phyloP scores from a whole-genome alignment of 192 early-diverging fungal species.

The Coemansia sp. region DNA sequence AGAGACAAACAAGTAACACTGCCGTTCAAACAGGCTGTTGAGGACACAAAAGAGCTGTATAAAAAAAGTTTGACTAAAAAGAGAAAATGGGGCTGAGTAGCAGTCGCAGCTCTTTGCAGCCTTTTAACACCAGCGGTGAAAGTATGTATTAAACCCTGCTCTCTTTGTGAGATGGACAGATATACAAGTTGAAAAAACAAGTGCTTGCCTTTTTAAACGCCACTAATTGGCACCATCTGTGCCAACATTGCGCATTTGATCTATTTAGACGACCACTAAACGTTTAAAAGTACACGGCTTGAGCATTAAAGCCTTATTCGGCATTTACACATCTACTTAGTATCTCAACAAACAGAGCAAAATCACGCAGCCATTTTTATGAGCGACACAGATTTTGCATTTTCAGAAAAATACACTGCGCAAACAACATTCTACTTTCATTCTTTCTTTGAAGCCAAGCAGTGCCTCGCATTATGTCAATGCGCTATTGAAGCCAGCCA shows the following conservation, averaged over 20 bases:
- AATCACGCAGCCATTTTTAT: background rate
- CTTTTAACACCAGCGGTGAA: background rate
- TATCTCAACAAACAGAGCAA: background rate
- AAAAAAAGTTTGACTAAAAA: background rate
- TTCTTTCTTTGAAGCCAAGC: background rate
- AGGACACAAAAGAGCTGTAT: background rate
- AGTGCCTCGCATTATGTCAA: background rate
- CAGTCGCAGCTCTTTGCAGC: background rate
- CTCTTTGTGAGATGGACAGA: background rate
- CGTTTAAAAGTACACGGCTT: background rate
- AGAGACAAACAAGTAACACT: background rate
- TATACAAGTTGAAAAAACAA: background rate
- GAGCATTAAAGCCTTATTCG: background rate
- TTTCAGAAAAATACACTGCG: background rate
- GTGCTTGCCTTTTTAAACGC: background rate
- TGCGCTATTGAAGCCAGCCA: background rate
- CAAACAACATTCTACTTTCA: background rate
- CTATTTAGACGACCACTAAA: background rate
- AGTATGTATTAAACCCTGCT: background rate
- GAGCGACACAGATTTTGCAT: background rate
- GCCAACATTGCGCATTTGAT: background rate
- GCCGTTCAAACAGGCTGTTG: background rate
- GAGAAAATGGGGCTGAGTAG: background rate
- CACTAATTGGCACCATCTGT: conserved; percentile 3
- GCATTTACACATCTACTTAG: background rate